A percentile compares a stretch with the other conserved stretches of the same genome.
These are phyloP conservation scores for Neurospora tetraspora DNA, from an alignment of 495 filamentous ascomycete species.

Conservation along the genomic window DNA sequence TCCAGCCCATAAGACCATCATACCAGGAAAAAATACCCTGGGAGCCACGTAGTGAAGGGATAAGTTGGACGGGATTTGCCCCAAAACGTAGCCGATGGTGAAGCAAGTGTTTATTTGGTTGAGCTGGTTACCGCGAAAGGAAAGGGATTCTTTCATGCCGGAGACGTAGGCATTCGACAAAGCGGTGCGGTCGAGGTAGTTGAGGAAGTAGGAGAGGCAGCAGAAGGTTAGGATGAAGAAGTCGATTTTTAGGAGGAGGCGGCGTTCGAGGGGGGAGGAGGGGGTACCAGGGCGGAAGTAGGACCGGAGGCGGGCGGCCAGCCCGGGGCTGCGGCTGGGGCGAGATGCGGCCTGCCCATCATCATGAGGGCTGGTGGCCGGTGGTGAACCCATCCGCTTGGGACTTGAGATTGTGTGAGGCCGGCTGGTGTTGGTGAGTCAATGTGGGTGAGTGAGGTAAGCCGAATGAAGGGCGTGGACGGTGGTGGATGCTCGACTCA, in stretches of 20 bases:
- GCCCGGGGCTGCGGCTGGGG: neutral
- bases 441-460: neutral
- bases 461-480: neutral
- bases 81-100: slow-evolving; percentile 43
- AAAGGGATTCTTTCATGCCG: slow-evolving; percentile 55
- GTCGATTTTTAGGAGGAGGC: slow-evolving; percentile 47
- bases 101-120: slow-evolving; percentile 49
- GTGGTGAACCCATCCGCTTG: neutral
- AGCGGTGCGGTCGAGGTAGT: slow-evolving; percentile 49
- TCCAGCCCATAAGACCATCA: slow-evolving; percentile 51
- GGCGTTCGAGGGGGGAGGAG: slow-evolving; percentile 31
- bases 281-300: slow-evolving; percentile 1
- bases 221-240: slow-evolving; percentile 59
- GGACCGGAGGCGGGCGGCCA: neutral
- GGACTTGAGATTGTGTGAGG: too few relatives aligned
- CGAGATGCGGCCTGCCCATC: neutral
- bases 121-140: slow-evolving; percentile 46
- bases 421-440: too few relatives aligned
- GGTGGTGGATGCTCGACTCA: neutral
- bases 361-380: neutral
- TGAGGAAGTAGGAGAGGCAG: slow-evolving; percentile 48
- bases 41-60: slow-evolving; percentile 50
- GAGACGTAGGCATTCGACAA: slow-evolving; percentile 55
- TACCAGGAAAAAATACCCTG: slow-evolving; percentile 49
- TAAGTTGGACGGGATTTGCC: slow-evolving; percentile 51